Evolutionary conservation across 208 protist species (phyloP).

Genomic region (Trichomonas gallinae): DNA sequence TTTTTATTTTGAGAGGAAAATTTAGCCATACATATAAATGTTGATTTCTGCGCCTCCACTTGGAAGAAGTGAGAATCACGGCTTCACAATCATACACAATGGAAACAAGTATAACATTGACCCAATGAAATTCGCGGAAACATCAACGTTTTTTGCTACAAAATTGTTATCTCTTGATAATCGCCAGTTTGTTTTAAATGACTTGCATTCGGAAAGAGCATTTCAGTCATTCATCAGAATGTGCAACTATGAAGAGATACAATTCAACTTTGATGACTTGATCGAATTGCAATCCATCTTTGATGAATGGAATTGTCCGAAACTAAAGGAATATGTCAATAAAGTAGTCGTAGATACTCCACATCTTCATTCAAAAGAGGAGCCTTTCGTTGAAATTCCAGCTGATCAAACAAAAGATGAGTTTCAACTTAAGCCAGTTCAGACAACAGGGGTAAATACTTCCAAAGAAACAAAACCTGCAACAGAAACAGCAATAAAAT

Average conservation of each 20-base stretch:
- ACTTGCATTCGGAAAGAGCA: neutral
- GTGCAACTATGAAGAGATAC: neutral
- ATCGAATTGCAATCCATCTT: neutral
- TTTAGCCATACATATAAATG: too few relatives aligned
- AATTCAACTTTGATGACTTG: neutral
- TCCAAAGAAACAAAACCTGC: neutral
- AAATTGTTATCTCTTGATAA: neutral
- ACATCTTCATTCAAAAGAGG: neutral
- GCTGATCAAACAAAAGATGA: neutral
- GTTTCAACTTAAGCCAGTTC: neutral
- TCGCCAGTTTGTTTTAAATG: neutral
- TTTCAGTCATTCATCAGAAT: neutral
- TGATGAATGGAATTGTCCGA: neutral
- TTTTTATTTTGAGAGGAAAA: too few relatives aligned
- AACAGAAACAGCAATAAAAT: neutral
- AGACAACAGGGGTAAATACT: neutral
- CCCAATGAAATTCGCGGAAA: neutral
- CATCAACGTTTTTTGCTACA: neutral
- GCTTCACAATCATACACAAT: neutral
- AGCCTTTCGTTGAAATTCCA: neutral
- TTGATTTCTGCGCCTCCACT: too few relatives aligned
- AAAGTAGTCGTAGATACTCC: neutral
- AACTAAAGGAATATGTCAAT: neutral
- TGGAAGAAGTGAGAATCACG: too few relatives aligned
- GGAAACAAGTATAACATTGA: neutral